Conservation (phyloP, 2,329 filamentous ascomycete genomes). For the Fusarium domesticum region DNA sequence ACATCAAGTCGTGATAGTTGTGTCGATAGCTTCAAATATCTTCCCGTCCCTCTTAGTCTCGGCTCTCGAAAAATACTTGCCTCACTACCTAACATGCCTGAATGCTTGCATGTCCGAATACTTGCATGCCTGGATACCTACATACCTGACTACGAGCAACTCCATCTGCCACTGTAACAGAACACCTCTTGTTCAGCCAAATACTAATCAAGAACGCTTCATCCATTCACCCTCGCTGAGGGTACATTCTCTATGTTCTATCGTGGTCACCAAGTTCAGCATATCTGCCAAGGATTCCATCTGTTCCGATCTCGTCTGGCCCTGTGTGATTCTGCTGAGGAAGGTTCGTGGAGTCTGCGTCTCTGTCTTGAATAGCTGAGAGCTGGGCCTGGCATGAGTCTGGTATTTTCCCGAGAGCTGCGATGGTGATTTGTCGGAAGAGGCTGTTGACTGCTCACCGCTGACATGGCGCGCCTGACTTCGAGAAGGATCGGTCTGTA, state of each 20-base stretch:
- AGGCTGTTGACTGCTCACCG: neutral
- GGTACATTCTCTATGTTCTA: conserved; percentile 2
- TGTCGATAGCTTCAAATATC: too few relatives aligned
- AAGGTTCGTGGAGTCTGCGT: neutral
- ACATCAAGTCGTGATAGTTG: too few relatives aligned
- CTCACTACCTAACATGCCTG: too few relatives aligned
- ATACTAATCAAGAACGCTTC: neutral
- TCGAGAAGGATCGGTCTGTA: conserved; percentile 7
- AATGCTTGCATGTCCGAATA: too few relatives aligned
- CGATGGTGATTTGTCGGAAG: neutral
- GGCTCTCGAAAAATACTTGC: too few relatives aligned
- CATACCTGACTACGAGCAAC: too few relatives aligned
- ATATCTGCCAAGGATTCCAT: neutral
- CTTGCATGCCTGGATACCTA: too few relatives aligned
- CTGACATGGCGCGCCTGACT: neutral
- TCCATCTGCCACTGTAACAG: too few relatives aligned
- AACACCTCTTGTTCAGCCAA: neutral
- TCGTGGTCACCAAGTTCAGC: neutral
- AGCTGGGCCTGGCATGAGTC: neutral
- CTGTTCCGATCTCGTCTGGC: neutral
- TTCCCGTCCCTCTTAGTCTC: too few relatives aligned
- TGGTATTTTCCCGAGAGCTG: neutral
- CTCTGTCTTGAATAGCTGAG: neutral
- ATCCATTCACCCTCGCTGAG: conserved; percentile 21
- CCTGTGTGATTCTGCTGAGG: neutral